Evolutionary conservation across 352 stramenopile species (phyloP), one percentile per base, ranked within the genome.

Genomic region (Globisporangium nagaii): DNA sequence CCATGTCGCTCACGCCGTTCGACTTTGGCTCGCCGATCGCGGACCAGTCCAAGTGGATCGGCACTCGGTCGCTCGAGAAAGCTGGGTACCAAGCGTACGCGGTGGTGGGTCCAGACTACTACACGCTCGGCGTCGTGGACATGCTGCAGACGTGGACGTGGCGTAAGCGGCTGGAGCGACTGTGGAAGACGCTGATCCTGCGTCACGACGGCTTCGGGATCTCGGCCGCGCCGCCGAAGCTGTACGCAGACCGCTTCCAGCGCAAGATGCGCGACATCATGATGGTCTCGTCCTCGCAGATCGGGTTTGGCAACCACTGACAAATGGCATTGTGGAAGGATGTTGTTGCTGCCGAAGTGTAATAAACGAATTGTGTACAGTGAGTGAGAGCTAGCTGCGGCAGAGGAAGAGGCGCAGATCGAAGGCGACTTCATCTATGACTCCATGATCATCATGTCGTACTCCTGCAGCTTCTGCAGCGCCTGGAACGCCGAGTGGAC

Each of bases 101-200:
- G 31, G 83, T 96, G 0, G 68, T 93, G 43, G 86, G 84, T 0
- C 86, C 87, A 0, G 83, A 94, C 51, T 90, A 86, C 46, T 96
- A 96, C 57, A 95, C 88, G 27, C 63, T 96, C 32, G 87, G 87
- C 32, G 65, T 96, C 24, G 84, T 96, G n/a, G 87, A 96, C 58
- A 95, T 96, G 60, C 65, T 96, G 25, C 87, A 96, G 61, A 90
- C 81, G 24, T 96, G 84, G 84, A 96, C 86, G 32, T 89, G 73
- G 67, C 36, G 66, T 11, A 96, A 96, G 59, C 74, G 78, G 0
- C 45, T 93, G 17, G 87, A 96, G 58, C 73, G 84, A 40, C 56
- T 91, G 35, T 94, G 85, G 76, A 96, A 96, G 63, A 88, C 84
- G 24, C 63, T 83, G 47, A 55, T 96, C 11, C 57, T 92, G 24